Evolutionary conservation across 768 basidiomycete species (phyloP).

Genomic region (Tylopilus vinaceipallidus): DNA sequence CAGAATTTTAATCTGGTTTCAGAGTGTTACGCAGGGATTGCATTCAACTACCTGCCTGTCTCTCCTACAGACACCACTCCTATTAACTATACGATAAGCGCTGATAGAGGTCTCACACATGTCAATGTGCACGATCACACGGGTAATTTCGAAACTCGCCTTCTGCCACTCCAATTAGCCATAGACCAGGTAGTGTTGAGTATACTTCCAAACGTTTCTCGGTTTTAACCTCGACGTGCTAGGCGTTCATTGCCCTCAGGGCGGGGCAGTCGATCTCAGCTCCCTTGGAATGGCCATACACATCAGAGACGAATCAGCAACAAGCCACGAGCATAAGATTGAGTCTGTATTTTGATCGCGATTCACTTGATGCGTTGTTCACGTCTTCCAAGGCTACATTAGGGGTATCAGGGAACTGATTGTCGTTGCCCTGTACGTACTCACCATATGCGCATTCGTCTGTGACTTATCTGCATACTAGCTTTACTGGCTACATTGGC

Average conservation of each 20-base stretch:
- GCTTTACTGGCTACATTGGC: constrained; percentile 70
- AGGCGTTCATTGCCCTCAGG: constrained; percentile 72
- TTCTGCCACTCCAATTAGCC: constrained; percentile 78
- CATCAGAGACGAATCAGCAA: constrained; percentile 62
- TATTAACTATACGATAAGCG: constrained; percentile 68
- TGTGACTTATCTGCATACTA: constrained; percentile 22
- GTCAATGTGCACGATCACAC: constrained; percentile 65
- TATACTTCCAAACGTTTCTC: not conserved
- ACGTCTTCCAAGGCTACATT: constrained; percentile 48
- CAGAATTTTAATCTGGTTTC: constrained; percentile 73
- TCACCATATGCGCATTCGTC: not conserved
- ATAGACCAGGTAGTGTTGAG: constrained; percentile 53
- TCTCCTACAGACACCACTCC: constrained; percentile 30
- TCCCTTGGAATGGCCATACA: constrained; percentile 74
- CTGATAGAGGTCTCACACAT: constrained; percentile 60
- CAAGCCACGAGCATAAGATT: constrained; percentile 56
- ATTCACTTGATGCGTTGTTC: not conserved
- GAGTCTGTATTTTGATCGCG: constrained; percentile 38
- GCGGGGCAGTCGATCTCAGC: constrained; percentile 54
- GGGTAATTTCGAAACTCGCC: constrained; percentile 64
- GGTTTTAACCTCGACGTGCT: not conserved
- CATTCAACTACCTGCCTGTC: constrained; percentile 57
- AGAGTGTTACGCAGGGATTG: constrained; percentile 65
- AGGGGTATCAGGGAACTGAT: constrained; percentile 60
- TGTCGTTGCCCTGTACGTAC: constrained; percentile 61